phyloP scores from a whole-genome alignment of 2,329 filamentous ascomycete species.

The Fusarium sambucinum region DNA sequence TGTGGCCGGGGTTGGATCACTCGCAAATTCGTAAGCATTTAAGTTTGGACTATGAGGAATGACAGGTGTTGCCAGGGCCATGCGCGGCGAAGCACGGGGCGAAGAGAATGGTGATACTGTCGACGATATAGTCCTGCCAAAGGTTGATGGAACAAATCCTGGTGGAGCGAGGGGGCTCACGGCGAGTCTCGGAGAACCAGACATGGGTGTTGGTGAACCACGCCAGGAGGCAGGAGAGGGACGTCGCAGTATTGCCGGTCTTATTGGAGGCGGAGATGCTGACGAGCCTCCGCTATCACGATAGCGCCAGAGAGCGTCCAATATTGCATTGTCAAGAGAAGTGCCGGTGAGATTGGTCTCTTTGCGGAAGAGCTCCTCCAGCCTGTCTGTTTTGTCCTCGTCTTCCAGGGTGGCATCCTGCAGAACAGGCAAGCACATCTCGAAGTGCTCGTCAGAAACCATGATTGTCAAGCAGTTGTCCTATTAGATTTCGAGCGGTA shows the following conservation, averaged over 20 bases:
- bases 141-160: constrained; percentile 82
- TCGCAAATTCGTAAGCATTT: constrained; percentile 94
- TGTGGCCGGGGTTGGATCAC: constrained; percentile 80
- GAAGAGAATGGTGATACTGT: constrained; percentile 93
- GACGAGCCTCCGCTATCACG: constrained; percentile 73
- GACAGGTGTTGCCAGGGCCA: constrained; percentile 87
- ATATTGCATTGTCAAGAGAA: constrained; percentile 86
- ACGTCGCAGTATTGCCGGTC: constrained; percentile 89
- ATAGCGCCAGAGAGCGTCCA: constrained; percentile 91
- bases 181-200: constrained; percentile 83
- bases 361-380: constrained; percentile 86
- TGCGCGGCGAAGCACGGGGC: constrained; percentile 89
- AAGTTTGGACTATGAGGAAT: constrained; percentile 95
- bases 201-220: constrained; percentile 81
- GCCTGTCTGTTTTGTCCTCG: constrained; percentile 92
- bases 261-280: constrained; percentile 84
- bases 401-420: constrained; percentile 86
- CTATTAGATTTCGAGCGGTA: constrained; percentile 17
- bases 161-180: constrained; percentile 87
- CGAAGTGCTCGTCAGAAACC: constrained; percentile 93
- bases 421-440: constrained; percentile 89
- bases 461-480: constrained; percentile 64
- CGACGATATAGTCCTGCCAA: constrained; percentile 79
- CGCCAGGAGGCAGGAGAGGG: constrained; percentile 96
- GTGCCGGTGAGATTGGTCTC: constrained; percentile 81